A percentile compares a stretch with the other conserved stretches of the same genome.
Evolutionary conservation across 108 stramenopile genomes (phyloP).

Genomic region (Discostella pseudostelligera): DNA sequence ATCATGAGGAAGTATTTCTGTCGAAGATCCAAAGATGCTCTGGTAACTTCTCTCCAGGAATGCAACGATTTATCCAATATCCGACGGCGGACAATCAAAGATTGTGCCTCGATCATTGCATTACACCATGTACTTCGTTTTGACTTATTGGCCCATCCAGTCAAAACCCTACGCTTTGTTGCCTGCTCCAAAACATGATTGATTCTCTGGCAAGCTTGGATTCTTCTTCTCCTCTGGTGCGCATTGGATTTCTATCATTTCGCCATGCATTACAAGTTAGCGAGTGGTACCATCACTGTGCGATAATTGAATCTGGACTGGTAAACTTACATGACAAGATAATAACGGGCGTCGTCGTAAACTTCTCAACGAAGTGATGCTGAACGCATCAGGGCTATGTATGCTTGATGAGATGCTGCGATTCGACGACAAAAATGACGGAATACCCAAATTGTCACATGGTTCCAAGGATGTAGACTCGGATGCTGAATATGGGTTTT

Average conservation of each 20-base stretch:
- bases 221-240: background rate
- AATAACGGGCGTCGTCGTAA: background rate
- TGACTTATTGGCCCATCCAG: background rate
- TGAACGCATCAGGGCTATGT: background rate
- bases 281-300: too few relatives aligned
- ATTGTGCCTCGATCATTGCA: background rate
- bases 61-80: background rate
- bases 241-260: background rate
- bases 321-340: background rate
- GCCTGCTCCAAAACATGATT: background rate
- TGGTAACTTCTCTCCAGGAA: constrained; percentile 24
- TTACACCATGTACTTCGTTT: background rate
- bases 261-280: background rate
- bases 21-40: background rate
- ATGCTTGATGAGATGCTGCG: background rate
- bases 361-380: background rate
- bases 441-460: too few relatives aligned
- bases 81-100: background rate
- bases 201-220: background rate
- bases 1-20: constrained; percentile 32
- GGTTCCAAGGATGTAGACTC: background rate
- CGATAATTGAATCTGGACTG: too few relatives aligned
- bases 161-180: background rate
- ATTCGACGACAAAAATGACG: too few relatives aligned
- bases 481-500: background rate